These are phyloP conservation scores for Cyberlindnera bimundalis DNA, from an alignment of 805 yeast genomes.

Conservation along the genomic window DNA sequence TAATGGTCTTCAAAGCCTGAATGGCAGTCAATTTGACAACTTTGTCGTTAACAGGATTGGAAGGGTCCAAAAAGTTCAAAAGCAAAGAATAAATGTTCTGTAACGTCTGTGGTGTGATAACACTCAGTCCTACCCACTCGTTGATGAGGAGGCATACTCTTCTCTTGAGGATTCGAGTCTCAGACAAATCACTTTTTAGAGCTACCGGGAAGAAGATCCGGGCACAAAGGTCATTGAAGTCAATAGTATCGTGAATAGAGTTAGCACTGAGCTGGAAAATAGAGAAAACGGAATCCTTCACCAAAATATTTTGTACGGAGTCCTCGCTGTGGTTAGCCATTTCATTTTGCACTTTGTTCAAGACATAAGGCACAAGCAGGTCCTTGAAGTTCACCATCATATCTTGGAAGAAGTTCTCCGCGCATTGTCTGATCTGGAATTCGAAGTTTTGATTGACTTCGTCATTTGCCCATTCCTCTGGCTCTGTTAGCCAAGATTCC, in stretches of 20 bases:
- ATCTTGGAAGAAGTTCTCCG: conserved; percentile 80
- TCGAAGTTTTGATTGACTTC: conserved; percentile 78
- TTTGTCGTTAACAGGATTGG: conserved; percentile 54
- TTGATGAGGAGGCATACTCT: conserved; percentile 72
- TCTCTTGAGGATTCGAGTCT: conserved; percentile 64
- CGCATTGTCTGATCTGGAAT: conserved; percentile 79
- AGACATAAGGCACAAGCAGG: conserved; percentile 48
- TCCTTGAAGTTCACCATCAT: conserved; percentile 61
- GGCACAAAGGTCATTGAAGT: conserved; percentile 61
- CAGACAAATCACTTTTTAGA: conserved; percentile 38
- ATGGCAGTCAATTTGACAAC: conserved; percentile 80
- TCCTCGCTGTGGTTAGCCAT: conserved; percentile 30
- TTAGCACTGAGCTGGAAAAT: conserved; percentile 78
- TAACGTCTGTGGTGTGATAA: conserved; percentile 52
- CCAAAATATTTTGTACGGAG: conserved; percentile 47
- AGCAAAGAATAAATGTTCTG: conserved; percentile 57
- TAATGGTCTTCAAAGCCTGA: conserved; percentile 60
- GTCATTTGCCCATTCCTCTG: conserved; percentile 91
- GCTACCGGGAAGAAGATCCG: conserved; percentile 67
- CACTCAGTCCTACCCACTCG: conserved; percentile 75
- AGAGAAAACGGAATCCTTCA: conserved; percentile 76
- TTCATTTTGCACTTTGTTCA: conserved; percentile 52
- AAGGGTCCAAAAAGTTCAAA: conserved; percentile 42
- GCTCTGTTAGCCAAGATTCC: conserved; percentile 79
- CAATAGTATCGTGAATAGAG: conserved; percentile 60